These are phyloP conservation scores for Moricandia moricandioides DNA, from an alignment of 345 rosid species.

Conservation along the genomic window DNA sequence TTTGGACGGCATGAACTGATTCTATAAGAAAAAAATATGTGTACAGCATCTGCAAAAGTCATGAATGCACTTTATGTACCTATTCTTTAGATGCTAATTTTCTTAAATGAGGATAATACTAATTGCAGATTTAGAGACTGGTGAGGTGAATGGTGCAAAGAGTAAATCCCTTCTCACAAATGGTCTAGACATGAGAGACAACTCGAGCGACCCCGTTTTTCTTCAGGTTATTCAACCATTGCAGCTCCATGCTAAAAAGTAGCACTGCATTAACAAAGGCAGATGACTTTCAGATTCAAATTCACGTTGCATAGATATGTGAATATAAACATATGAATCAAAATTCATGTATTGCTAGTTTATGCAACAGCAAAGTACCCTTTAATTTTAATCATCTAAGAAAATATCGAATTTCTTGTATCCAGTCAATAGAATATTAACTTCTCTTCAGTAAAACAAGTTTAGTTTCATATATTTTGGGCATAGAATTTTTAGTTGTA, in stretches of 20 bases:
- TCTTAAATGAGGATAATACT: constrained; percentile 6
- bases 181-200: constrained; percentile 50
- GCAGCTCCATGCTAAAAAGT: constrained; percentile 37
- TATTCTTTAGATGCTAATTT: background rate
- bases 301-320: background rate
- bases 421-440: background rate
- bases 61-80: background rate
- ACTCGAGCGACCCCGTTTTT: constrained; percentile 49
- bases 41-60: constrained; percentile 37
- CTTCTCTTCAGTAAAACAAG: background rate
- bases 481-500: too few relatives aligned
- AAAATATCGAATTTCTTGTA: background rate
- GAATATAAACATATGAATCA: background rate
- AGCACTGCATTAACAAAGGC: constrained; percentile 49
- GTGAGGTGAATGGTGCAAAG: constrained; percentile 42
- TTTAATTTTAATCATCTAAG: background rate
- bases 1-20: constrained; percentile 56
- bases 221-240: constrained; percentile 73
- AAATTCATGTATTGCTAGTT: background rate
- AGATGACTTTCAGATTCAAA: constrained; percentile 30
- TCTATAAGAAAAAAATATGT: constrained; percentile 40
- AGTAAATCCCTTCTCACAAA: constrained; percentile 42
- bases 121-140: constrained; percentile 48
- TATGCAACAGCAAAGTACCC: background rate
- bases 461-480: too few relatives aligned